Evolutionary conservation across 2,329 filamentous ascomycete species (phyloP).

Genomic region (Helminthosporium solani): DNA sequence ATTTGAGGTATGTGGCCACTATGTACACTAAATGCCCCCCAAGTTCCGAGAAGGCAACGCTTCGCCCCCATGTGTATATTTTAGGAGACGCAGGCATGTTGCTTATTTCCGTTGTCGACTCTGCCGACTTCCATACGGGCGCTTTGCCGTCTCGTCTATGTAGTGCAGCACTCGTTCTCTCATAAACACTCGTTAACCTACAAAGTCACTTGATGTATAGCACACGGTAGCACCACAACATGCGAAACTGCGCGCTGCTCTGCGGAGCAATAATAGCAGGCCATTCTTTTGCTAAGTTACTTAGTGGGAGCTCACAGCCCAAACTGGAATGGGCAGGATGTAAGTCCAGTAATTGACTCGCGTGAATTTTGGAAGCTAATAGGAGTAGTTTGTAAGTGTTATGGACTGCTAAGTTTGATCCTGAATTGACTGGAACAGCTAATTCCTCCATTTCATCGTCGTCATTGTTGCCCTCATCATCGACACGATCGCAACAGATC

Average conservation of each 20-base stretch:
- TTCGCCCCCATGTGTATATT: no score
- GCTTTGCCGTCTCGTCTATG: no score
- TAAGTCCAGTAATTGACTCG: slow-evolving; percentile 10
- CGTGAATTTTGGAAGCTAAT: slow-evolving; percentile 8
- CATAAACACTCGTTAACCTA: no score
- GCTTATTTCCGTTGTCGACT: no score
- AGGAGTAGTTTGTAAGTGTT: slow-evolving; percentile 20
- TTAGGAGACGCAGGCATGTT: no score
- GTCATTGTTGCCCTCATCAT: background rate
- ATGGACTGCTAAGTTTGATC: background rate
- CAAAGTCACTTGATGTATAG: no score
- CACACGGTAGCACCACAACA: slow-evolving; percentile 8
- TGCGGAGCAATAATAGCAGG: slow-evolving; percentile 18
- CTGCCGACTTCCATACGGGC: no score
- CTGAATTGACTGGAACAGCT: slow-evolving; percentile 1
- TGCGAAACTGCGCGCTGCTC: slow-evolving; percentile 25
- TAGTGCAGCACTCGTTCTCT: no score
- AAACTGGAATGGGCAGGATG: slow-evolving; percentile 15
- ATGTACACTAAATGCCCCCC: no score
- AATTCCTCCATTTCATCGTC: slow-evolving; percentile 1
- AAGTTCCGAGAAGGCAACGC: no score
- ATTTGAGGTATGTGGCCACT: no score
- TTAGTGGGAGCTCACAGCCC: background rate
- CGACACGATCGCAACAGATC: background rate
- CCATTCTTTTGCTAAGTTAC: slow-evolving; percentile 4